phyloP scores from a whole-genome alignment of 2,329 filamentous ascomycete species.

The Monosporascus ibericus region DNA sequence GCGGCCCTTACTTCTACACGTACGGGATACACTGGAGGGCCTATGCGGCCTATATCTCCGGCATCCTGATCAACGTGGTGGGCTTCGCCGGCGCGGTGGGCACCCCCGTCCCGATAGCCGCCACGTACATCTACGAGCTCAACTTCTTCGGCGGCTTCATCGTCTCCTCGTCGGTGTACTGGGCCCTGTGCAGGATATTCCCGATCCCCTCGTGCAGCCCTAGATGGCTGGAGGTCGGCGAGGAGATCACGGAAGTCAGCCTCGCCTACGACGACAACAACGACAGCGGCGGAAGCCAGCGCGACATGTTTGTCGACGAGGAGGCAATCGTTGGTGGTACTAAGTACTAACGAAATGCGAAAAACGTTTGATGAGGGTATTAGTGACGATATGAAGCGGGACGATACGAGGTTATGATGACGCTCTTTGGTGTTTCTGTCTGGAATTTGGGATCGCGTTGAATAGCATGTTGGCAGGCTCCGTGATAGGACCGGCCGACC shows the following conservation, averaged over 20 bases:
- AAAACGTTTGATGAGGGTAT: background rate
- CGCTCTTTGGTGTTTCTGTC: too few relatives aligned
- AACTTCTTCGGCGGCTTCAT: slow-evolving; percentile 88
- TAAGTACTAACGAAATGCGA: slow-evolving; percentile 12
- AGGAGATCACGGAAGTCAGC: slow-evolving; percentile 46
- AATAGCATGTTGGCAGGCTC: too few relatives aligned
- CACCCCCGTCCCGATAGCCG: slow-evolving; percentile 63
- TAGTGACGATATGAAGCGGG: background rate
- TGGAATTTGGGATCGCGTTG: too few relatives aligned
- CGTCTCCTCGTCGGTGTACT: slow-evolving; percentile 63
- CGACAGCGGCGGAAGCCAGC: slow-evolving; percentile 27
- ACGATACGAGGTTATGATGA: too few relatives aligned
- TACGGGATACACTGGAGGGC: slow-evolving; percentile 76
- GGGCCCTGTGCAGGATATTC: slow-evolving; percentile 58
- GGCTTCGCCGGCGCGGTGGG: slow-evolving; percentile 84
- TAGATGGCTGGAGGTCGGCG: slow-evolving; percentile 47
- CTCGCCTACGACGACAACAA: slow-evolving; percentile 44
- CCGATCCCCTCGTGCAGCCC: slow-evolving; percentile 71
- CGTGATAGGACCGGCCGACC: too few relatives aligned
- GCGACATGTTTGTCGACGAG: slow-evolving; percentile 30
- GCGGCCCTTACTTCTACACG: slow-evolving; percentile 67
- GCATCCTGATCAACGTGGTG: slow-evolving; percentile 85
- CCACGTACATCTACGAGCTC: slow-evolving; percentile 80
- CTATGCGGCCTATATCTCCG: slow-evolving; percentile 74
- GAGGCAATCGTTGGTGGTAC: slow-evolving; percentile 18